These are phyloP conservation scores for Colletotrichum eleusines DNA, from an alignment of 2,329 filamentous ascomycete species.

Conservation along the genomic window DNA sequence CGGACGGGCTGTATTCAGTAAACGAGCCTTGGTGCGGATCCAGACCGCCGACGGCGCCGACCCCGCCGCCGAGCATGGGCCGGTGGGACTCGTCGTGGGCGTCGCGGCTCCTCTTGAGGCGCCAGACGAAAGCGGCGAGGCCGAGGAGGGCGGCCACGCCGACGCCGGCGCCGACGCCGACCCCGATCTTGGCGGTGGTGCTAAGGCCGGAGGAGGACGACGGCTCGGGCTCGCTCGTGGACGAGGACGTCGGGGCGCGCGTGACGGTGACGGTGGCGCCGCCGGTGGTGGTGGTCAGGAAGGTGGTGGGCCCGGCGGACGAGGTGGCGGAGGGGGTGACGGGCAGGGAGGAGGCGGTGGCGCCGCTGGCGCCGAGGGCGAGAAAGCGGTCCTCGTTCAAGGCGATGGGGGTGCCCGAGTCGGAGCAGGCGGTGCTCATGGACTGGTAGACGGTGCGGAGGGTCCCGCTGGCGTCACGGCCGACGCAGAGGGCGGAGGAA, in stretches of 20 bases:
- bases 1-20: slow-evolving; percentile 17
- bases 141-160: slow-evolving; percentile 44
- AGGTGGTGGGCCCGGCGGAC: slow-evolving; percentile 10
- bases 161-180: slow-evolving; percentile 54
- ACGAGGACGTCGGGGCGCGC: not conserved
- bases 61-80: slow-evolving; percentile 40
- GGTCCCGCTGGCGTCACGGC: slow-evolving; percentile 51
- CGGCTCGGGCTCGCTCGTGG: slow-evolving; percentile 2
- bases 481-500: slow-evolving; percentile 61
- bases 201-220: slow-evolving; percentile 46
- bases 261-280: slow-evolving; percentile 35
- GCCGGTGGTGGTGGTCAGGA: slow-evolving; percentile 30
- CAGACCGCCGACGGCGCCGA: slow-evolving; percentile 13
- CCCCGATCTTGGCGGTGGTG: slow-evolving; percentile 54
- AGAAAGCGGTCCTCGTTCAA: slow-evolving; percentile 58
- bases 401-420: slow-evolving; percentile 58
- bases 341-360: slow-evolving; percentile 36
- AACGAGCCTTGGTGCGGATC: slow-evolving; percentile 26
- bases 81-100: slow-evolving; percentile 37
- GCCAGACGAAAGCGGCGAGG: slow-evolving; percentile 33
- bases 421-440: slow-evolving; percentile 58
- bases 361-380: slow-evolving; percentile 40
- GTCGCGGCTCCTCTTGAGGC: slow-evolving; percentile 32
- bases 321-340: slow-evolving; percentile 41
- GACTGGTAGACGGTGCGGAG: slow-evolving; percentile 57